These are phyloP conservation scores for Ascobolus immersus DNA, from an alignment of 495 filamentous ascomycete species.

Conservation along the genomic window DNA sequence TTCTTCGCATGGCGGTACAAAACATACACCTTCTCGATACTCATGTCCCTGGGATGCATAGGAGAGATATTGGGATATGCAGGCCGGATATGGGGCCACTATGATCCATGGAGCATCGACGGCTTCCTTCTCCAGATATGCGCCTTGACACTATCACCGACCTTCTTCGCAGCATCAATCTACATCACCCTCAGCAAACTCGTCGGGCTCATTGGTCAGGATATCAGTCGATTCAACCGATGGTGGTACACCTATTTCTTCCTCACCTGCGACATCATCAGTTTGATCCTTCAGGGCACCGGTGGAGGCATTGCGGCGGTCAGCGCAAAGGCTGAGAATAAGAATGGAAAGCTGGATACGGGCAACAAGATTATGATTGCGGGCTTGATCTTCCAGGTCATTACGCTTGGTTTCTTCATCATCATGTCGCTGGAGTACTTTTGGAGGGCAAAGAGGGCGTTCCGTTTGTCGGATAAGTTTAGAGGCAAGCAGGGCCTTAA, in stretches of 20 bases:
- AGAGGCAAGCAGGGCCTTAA: conserved; percentile 10
- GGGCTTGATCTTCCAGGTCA: conserved; percentile 32
- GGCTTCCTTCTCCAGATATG: conserved; percentile 37
- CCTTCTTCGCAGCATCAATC: conserved; percentile 36
- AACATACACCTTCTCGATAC: too few species aligned
- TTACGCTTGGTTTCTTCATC: conserved; percentile 28
- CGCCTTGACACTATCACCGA: conserved; percentile 37
- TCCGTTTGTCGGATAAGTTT: too few species aligned
- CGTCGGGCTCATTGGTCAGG: conserved; percentile 31
- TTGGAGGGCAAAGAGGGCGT: conserved; percentile 14
- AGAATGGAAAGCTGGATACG: conserved; percentile 10
- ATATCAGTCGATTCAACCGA: conserved; percentile 35
- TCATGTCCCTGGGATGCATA: too few species aligned
- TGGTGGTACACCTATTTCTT: conserved; percentile 27
- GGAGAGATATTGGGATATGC: too few species aligned
- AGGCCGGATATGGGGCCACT: too few species aligned
- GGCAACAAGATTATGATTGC: conserved; percentile 43
- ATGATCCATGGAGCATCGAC: too few species aligned
- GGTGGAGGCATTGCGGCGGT: conserved; percentile 34
- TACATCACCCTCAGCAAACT: conserved; percentile 38
- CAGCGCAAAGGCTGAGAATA: conserved; percentile 22
- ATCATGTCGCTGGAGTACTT: conserved; percentile 25
- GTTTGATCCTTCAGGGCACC: conserved; percentile 34
- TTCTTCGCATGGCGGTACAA: too few species aligned
- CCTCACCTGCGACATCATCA: conserved; percentile 36